Conservation (phyloP, 192 early-diverging fungal species). For the Funneliformis geosporum region DNA sequence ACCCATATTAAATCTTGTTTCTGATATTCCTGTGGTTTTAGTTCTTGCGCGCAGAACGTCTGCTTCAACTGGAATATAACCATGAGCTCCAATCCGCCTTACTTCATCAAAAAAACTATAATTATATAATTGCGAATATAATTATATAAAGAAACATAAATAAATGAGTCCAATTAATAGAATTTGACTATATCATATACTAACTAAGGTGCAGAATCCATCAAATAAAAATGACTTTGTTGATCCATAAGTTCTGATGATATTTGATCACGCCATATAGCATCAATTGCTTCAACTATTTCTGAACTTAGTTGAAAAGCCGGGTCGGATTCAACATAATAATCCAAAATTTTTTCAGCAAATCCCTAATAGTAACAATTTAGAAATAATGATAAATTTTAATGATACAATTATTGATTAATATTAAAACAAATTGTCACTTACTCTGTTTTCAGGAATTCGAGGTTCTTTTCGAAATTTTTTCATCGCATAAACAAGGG, state of each 20-base stretch:
- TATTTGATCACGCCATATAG: constrained; percentile 71
- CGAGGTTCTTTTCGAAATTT: constrained; percentile 60
- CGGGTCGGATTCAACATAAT: constrained; percentile 58
- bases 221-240: constrained; percentile 82
- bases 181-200: constrained; percentile 28
- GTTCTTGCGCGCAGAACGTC: constrained; percentile 96
- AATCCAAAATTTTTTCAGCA: constrained; percentile 44
- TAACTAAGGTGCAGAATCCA: constrained; percentile 92
- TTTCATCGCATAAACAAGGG: constrained; percentile 70
- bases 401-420: neutral
- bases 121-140: neutral
- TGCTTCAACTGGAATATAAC: constrained; percentile 90
- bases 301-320: constrained; percentile 58
- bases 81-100: constrained; percentile 75
- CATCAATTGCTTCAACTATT: constrained; percentile 70
- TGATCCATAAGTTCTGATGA: constrained; percentile 66
- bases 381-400: neutral
- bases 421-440: constrained; percentile 15
- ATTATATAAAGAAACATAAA: neutral
- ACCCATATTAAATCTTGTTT: constrained; percentile 92
- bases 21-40: constrained; percentile 97
- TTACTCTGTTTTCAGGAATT: constrained; percentile 52
- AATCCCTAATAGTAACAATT: constrained; percentile 15
- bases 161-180: neutral
- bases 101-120: constrained; percentile 88